Conservation (phyloP, 73 alveolate genomes). For the Tetrahymena malaccensis region DNA sequence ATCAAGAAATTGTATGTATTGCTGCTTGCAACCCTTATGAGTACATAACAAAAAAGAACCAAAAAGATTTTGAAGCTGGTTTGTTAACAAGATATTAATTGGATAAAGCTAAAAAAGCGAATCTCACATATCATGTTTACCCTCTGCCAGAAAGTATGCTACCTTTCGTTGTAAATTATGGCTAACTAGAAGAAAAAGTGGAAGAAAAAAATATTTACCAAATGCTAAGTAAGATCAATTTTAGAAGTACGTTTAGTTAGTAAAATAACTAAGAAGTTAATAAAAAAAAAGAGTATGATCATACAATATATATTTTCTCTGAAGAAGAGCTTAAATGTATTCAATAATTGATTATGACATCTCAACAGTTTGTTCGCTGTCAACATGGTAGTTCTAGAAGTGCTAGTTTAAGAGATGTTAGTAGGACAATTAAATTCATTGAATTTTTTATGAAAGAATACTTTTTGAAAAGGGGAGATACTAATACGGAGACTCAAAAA, state of each 20-base stretch:
- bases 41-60: background rate
- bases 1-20: background rate
- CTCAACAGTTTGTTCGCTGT: background rate
- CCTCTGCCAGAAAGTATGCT: constrained; percentile 61
- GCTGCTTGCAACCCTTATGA: constrained; percentile 67
- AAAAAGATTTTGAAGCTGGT: background rate
- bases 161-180: constrained; percentile 43
- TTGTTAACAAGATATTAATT: background rate
- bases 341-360: background rate
- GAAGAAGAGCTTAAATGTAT: background rate
- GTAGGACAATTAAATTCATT: background rate
- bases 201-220: constrained; percentile 45
- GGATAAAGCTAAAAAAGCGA: background rate
- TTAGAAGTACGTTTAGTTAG: background rate
- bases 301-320: background rate
- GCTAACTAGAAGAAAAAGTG: constrained; percentile 32
- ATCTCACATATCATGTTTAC: constrained; percentile 32
- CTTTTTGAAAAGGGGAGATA: background rate
- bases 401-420: background rate
- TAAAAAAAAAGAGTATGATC: no score
- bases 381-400: background rate
- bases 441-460: background rate
- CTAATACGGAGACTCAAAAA: background rate
- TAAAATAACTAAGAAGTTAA: background rate
- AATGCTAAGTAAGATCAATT: background rate